A percentile compares a stretch with the other conserved stretches of the same genome.
Conservation (phyloP, 371 early-diverging fungal species). For the Coemansia sp. region DNA sequence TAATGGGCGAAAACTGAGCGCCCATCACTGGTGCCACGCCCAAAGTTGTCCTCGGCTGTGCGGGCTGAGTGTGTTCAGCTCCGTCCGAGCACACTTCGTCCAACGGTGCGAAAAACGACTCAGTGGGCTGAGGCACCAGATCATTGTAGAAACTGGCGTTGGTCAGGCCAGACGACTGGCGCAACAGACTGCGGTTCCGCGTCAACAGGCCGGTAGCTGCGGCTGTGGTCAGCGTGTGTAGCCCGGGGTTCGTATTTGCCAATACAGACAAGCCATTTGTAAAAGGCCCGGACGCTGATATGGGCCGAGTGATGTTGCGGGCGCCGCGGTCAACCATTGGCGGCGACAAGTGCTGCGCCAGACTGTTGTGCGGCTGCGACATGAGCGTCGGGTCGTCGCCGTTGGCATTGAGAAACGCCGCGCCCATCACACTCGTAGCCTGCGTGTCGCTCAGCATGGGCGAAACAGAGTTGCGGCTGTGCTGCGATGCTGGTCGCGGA, state of each 20-base stretch:
- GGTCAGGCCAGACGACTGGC: slow-evolving; percentile 39
- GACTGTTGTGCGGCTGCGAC: slow-evolving; percentile 51
- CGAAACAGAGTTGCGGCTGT: background rate
- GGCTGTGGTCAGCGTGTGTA: slow-evolving; percentile 8
- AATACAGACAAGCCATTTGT: background rate
- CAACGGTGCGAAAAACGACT: slow-evolving; percentile 48
- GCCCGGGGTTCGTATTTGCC: background rate
- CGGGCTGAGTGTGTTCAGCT: slow-evolving; percentile 2
- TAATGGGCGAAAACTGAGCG: slow-evolving; percentile 31
- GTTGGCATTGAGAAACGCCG: slow-evolving; percentile 31
- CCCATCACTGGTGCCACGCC: slow-evolving; percentile 19
- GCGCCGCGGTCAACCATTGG: slow-evolving; percentile 20
- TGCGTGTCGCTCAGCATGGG: slow-evolving; percentile 9
- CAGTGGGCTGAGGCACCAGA: slow-evolving; percentile 40
- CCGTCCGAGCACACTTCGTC: slow-evolving; percentile 45
- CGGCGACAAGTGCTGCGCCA: slow-evolving; percentile 39
- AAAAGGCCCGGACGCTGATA: background rate
- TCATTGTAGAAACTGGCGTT: slow-evolving; percentile 46
- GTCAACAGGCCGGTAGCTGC: slow-evolving; percentile 28
- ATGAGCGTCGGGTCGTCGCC: slow-evolving; percentile 44
- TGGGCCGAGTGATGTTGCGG: background rate
- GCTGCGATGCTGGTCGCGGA: background rate
- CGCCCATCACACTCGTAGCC: slow-evolving; percentile 7
- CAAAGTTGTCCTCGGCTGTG: background rate
- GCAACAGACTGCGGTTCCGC: slow-evolving; percentile 37